Evolutionary conservation across 306 rosid genomes (phyloP), one percentile per base, ranked within the genome.

Genomic region (Rosa multiflora): DNA sequence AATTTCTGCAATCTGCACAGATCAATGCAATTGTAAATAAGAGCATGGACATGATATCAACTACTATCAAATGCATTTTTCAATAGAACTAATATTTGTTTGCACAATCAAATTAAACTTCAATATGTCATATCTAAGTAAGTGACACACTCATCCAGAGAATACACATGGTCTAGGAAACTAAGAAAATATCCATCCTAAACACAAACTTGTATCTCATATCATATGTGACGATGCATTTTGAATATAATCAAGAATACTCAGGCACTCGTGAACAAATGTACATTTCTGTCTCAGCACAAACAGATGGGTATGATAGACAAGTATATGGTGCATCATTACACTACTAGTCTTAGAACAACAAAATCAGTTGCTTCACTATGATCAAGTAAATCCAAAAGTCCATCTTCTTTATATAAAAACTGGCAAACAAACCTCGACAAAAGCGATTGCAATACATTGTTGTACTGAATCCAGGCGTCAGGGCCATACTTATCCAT

Each of bases 381-480:
- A 72, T 49, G 3, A 51, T 2, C 12, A 21, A 7, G 47, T 20
- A 2, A 73, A n/a, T 10, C 47, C 3, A 56, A n/a, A 12, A n/a
- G n/a, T 59, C 6, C 18, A 11, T 37, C 39, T 32, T 61, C 2
- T 32, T 44, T 14, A 72, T 23, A 67, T 6, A 40, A 81, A 52
- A 78, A 43, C 42, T 18, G 20, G 76, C 21, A 8, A 44, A 87
- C 87, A 26, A 87, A 95, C 99, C 99, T 95, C 23, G 86, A 77
- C 77, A 91, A 79, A 83, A 89, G 87, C 56, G 84, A 91, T 82
- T 92, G 93, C 87, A 92, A 87, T 73, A 89, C 88, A 66, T 84
- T 89, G 81, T 92, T 95, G 88, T 91, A 91, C 77, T 77, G 89
- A 88, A 88, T 92, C 98, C 98, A 95, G 23, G 91, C 88, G 67